Base-by-base conservation (phyloP, 1,284 basidiomycete genomes). In the Schizophyllum commune region DNA sequence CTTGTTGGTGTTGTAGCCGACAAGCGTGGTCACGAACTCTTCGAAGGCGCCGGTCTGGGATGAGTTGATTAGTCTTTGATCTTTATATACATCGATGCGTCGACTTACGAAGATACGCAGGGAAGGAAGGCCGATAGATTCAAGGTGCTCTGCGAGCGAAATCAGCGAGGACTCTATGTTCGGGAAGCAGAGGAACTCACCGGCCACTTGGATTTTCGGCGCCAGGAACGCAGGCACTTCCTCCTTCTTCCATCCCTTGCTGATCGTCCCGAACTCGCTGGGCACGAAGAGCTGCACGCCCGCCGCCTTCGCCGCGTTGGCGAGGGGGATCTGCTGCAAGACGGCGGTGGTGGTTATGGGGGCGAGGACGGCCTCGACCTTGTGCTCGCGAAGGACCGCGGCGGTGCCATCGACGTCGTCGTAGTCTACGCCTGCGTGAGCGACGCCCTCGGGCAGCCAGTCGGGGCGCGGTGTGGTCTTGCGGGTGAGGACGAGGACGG, bases 241-340 rank as follows among this genome's bases (percentile, higher is more conserved):
- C 0, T 66, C 67, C 9, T 19, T 17, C 56, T 66, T 68, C 1
- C 68, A 65, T 0, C 69, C 69, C 20, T 64, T 58, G 15, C 62
- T 66, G 11, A 70, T 39, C 21, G 6, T 22, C 33, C 71, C 71
- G 39, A 65, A 72, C 61, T 72, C 71, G 47, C 69, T 71, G 1
- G 71, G 72, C 19, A 68, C 68, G 61, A 72, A 73, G 39, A 72
- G 63, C 59, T 70, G 67, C 5, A 72, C 70, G 15, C 68, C 71
- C 0, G 69, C 69, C 4, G 59, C 60, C 61, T 73, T 71, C 7
- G 71, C 67, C 0, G 69, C 69, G 13, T 67, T 63, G 7, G 66
- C 69, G 19, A 72, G 58, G 0, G 64, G 32, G 2, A 58, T 55
- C 64, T 73, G 71, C 58, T 68, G 67, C 4, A 52, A 13, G 63